A percentile compares a stretch with the other conserved stretches of the same genome.
Conservation (phyloP, 441 rosid genomes). For the Mallotus japonicus region DNA sequence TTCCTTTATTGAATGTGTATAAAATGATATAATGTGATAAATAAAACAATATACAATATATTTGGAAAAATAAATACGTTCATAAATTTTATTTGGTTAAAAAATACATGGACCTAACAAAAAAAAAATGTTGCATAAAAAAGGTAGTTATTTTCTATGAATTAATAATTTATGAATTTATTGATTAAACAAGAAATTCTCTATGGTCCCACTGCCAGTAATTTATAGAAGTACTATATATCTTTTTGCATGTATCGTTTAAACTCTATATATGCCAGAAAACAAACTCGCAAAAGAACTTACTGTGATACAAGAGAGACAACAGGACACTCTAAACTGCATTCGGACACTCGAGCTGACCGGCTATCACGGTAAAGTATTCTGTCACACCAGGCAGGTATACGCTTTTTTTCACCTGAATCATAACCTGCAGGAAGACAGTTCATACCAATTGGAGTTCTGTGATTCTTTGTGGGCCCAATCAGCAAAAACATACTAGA, state of each 20-base stretch:
- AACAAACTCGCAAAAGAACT: constrained; percentile 25
- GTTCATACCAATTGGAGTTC: constrained; percentile 7
- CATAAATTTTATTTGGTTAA: too few species aligned
- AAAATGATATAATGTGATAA: too few species aligned
- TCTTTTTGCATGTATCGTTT: constrained; percentile 6
- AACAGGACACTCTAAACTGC: constrained; percentile 90
- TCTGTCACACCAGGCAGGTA: constrained; percentile 99
- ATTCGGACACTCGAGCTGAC: constrained; percentile 49
- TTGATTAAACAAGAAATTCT: too few species aligned
- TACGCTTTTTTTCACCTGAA: constrained; percentile 97
- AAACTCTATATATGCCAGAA: background rate
- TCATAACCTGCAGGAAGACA: constrained; percentile 67
- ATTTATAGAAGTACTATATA: background rate
- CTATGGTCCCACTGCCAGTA: too few species aligned
- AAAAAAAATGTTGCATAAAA: too few species aligned
- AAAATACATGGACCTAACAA: too few species aligned
- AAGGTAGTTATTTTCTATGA: too few species aligned
- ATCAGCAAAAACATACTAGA: background rate
- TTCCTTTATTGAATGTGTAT: too few species aligned
- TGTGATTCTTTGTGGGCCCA: background rate
- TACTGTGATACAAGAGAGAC: constrained; percentile 73
- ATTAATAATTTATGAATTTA: too few species aligned
- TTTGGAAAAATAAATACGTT: too few species aligned
- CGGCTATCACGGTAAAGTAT: constrained; percentile 86
- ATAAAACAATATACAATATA: too few species aligned